Evolutionary conservation across 495 filamentous ascomycete species (phyloP).

Genomic region (Penicilliopsis zonata): DNA sequence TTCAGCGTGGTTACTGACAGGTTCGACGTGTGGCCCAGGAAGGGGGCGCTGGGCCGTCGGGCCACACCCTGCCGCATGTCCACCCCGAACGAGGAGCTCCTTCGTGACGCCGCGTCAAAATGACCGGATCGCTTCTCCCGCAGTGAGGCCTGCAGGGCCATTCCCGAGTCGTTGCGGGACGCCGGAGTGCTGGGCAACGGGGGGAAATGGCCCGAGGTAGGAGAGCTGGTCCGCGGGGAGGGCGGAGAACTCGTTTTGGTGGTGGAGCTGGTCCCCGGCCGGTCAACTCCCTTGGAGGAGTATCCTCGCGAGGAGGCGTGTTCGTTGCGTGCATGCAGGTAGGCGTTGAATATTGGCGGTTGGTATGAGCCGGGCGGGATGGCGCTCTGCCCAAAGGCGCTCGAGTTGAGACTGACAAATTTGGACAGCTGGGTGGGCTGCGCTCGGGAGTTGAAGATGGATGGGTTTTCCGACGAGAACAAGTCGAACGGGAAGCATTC

Average conservation of each 20-base stretch:
- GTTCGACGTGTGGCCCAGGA: constrained; percentile 69
- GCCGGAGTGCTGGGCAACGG: constrained; percentile 59
- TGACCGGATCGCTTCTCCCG: constrained; percentile 92
- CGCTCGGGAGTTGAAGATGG: constrained; percentile 61
- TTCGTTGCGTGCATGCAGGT: constrained; percentile 63
- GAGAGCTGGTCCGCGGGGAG: constrained; percentile 63
- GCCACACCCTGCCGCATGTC: constrained; percentile 50
- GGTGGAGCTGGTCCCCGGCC: constrained; percentile 73
- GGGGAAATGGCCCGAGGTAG: constrained; percentile 69
- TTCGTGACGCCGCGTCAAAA: constrained; percentile 71
- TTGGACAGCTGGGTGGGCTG: constrained; percentile 62
- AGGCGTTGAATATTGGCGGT: constrained; percentile 80
- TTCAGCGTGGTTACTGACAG: constrained; percentile 75
- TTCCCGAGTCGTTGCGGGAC: constrained; percentile 78
- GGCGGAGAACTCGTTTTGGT: constrained; percentile 63
- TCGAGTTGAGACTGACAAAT: constrained; percentile 78
- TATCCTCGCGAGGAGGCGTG: constrained; percentile 28
- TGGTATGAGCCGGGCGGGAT: constrained; percentile 31
- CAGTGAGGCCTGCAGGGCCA: constrained; percentile 70
- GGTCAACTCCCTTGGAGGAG: constrained; percentile 46
- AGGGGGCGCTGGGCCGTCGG: constrained; percentile 73
- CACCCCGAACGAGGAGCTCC: constrained; percentile 85
- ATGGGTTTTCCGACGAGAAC: constrained; percentile 74
- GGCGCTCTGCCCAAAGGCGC: constrained; percentile 59
- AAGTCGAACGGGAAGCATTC: constrained; percentile 85